These are phyloP conservation scores for Ophioceras dolichostomum DNA, from an alignment of 2,329 filamentous ascomycete genomes.

Conservation along the genomic window DNA sequence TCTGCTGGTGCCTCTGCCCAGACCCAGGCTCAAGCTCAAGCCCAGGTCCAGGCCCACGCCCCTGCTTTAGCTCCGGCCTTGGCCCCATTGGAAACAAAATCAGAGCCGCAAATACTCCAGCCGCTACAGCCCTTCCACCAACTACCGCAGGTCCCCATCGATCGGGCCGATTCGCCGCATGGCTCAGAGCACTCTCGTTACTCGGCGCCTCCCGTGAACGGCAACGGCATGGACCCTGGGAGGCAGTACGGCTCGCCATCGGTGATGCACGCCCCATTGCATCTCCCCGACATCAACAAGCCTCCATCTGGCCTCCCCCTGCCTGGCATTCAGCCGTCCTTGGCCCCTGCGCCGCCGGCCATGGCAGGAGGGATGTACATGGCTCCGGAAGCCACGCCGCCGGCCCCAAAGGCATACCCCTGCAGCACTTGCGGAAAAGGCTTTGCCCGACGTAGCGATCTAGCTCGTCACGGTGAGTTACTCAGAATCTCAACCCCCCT, in stretches of 20 bases:
- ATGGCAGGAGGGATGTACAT: constrained; percentile 20
- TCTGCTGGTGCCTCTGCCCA: constrained; percentile 18
- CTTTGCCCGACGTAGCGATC: constrained; percentile 86
- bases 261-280: constrained; percentile 36
- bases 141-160: constrained; percentile 23
- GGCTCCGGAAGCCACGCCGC: constrained; percentile 17
- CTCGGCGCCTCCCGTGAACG: constrained; percentile 28
- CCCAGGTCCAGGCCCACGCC: constrained; percentile 1
- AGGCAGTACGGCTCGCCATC: constrained; percentile 41
- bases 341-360: constrained; percentile 11
- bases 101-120: constrained; percentile 10
- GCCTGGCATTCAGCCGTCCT: constrained; percentile 1
- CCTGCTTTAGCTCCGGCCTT: constrained; percentile 4
- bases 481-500: background rate
- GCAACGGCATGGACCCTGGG: constrained; percentile 25
- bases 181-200: constrained; percentile 47
- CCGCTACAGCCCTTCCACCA: constrained; percentile 9
- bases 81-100: too few species aligned
- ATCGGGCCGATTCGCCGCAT: constrained; percentile 45
- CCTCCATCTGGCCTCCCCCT: constrained; percentile 21
- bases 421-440: constrained; percentile 85
- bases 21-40: constrained; percentile 16
- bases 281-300: constrained; percentile 29
- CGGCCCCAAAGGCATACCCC: constrained; percentile 58
- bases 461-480: constrained; percentile 79